Base-by-base conservation (phyloP, 176 grass and related monocot species). In the Phoenix roebelenii region DNA sequence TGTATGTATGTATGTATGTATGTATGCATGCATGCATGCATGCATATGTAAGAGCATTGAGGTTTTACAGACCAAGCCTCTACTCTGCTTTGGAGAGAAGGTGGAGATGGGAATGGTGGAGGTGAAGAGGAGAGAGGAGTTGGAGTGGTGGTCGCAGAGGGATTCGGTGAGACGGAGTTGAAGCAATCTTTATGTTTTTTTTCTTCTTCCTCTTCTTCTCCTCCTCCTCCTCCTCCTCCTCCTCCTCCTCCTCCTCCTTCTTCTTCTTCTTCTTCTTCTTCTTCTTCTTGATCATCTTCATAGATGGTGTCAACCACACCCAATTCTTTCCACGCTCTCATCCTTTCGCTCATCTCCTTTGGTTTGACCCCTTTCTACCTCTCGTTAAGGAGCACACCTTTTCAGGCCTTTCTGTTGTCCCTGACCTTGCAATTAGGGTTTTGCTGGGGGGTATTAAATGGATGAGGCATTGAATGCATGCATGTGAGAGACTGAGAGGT, bases 271-370 rank as follows among this genome's bases (percentile, higher is more conserved):
- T 20, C 20, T 20, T 20, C 20, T 0, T 76, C 79, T 0, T 85
- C 85, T 52, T 89, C 87, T 25, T 88, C 89, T 71, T 80, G 78
- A 59, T 95, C 81, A 50, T 85, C 84, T 83, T 98, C 93, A 71
- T 89, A 92, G 74, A 98, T 98, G 60, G 93, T 98, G 71, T 85
- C 84, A 22, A 98, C 93, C 66, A 98, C 81, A 35, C 93, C 84
- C 52, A 98, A 73, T 55, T 88, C 84, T 55, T 85, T 78, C 93
- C 87, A 92, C 28, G 61, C 72, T 25, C 76, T 72, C 79, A 85
- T 85, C 76, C 84, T 83, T 77, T 44, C 35, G 7, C 10, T 44
- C 3, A 79, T 82, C 56, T 22, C 22, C 35, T 59, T 5, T 7
- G 51, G 9, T 1, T 44, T 30, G 28, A 30, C 23, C 18, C 35